Evolutionary conservation across 2,329 filamentous ascomycete genomes (phyloP).

Genomic region (Meredithiella fracta): DNA sequence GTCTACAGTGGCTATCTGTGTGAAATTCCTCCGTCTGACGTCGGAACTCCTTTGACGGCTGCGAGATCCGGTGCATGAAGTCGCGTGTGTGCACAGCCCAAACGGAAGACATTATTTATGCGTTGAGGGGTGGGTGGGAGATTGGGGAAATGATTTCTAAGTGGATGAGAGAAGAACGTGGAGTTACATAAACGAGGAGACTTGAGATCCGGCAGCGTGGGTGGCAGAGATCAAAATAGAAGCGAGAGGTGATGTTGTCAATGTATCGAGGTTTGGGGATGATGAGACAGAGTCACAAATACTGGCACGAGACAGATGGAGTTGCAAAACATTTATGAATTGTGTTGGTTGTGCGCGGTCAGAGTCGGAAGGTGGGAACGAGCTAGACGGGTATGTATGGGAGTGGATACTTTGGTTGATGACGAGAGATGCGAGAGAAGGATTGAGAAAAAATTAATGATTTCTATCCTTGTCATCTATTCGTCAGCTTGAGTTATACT

Average conservation of each 20-base stretch:
- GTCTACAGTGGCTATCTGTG: not conserved
- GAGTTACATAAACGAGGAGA: not conserved
- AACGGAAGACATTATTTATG: not conserved
- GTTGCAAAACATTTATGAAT: not conserved
- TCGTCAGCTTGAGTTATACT: no score
- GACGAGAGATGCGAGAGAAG: no score
- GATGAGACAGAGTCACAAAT: not conserved
- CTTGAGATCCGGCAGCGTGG: not conserved
- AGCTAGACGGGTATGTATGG: no score
- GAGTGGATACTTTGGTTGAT: no score
- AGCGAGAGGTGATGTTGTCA: not conserved
- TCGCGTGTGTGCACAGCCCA: not conserved
- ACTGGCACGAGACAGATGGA: not conserved
- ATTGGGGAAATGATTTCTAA: not conserved
- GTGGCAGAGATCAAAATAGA: slow-evolving; percentile 13
- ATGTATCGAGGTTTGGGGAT: not conserved
- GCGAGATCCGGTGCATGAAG: not conserved
- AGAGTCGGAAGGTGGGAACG: no score
- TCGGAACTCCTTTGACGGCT: not conserved
- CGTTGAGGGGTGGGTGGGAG: not conserved
- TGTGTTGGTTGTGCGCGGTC: no score
- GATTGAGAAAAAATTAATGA: no score
- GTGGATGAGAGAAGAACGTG: no score
- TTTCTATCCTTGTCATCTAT: no score
- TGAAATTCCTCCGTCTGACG: not conserved